phyloP scores from a whole-genome alignment of 768 basidiomycete species.

The Mycena vulgaris region DNA sequence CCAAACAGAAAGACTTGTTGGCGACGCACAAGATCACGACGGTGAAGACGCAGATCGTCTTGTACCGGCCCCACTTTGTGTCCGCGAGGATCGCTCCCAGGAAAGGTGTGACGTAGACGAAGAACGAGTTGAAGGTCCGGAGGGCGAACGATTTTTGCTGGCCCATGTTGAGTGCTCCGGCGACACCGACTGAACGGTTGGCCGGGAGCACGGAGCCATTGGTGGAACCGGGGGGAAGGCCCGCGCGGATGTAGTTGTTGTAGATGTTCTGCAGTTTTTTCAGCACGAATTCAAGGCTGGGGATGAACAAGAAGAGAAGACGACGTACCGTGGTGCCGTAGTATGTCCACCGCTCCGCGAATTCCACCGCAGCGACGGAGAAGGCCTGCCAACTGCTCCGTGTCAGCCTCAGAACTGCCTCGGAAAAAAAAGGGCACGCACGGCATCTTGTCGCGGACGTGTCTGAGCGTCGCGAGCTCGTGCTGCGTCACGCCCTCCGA shows the following conservation, averaged over 20 bases:
- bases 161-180: slow-evolving; percentile 66
- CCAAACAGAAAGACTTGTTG: background rate
- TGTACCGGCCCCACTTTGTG: slow-evolving; percentile 70
- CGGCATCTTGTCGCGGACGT: slow-evolving; percentile 61
- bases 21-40: slow-evolving; percentile 59
- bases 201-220: slow-evolving; percentile 58
- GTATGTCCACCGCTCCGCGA: slow-evolving; percentile 70
- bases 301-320: background rate
- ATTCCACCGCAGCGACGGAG: slow-evolving; percentile 65
- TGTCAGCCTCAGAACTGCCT: no score
- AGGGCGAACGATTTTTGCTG: slow-evolving; percentile 66
- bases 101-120: slow-evolving; percentile 66
- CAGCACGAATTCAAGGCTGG: background rate
- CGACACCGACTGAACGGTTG: slow-evolving; percentile 54
- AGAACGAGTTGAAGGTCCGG: slow-evolving; percentile 64
- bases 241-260: slow-evolving; percentile 70
- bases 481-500: slow-evolving; percentile 65
- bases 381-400: slow-evolving; percentile 47
- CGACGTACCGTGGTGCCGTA: slow-evolving; percentile 59
- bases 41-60: slow-evolving; percentile 70
- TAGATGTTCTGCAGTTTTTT: slow-evolving; percentile 57
- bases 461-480: slow-evolving; percentile 61
- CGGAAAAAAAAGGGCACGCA: no score
- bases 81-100: slow-evolving; percentile 71
- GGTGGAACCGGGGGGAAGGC: slow-evolving; percentile 61